Conservation (phyloP, 2,329 filamentous ascomycete genomes). For the Hortaea sp. region DNA sequence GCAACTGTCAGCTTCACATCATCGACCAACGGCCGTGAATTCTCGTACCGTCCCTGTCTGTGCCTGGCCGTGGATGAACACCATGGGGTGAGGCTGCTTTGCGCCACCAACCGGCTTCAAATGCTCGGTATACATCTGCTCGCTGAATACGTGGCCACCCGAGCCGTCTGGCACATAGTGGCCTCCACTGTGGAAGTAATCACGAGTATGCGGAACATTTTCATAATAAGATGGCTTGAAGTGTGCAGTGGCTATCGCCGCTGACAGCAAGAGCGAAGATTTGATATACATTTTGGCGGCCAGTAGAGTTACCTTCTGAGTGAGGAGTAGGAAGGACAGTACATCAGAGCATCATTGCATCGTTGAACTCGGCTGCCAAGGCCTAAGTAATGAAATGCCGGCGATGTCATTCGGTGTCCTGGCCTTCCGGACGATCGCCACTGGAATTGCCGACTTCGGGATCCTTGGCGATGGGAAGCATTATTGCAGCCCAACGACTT, state of each 20-base stretch:
- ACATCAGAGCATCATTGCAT: no score
- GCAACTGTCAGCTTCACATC: background rate
- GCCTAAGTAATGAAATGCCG: no score
- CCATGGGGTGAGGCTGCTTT: background rate
- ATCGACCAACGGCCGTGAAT: background rate
- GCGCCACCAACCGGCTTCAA: background rate
- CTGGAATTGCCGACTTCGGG: no score
- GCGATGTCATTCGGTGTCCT: no score
- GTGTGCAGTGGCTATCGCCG: background rate
- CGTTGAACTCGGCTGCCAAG: no score
- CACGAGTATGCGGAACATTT: background rate
- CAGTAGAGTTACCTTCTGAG: no score
- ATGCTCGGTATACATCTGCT: background rate
- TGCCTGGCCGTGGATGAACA: background rate
- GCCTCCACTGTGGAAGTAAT: background rate
- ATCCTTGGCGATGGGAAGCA: no score
- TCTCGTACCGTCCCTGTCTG: background rate
- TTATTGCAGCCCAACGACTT: no score
- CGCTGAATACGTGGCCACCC: background rate
- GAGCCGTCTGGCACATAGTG: background rate
- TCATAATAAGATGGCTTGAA: background rate
- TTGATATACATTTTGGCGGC: background rate
- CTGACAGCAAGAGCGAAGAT: background rate
- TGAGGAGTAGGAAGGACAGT: no score
- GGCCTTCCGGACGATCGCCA: no score